These are phyloP conservation scores for Candida ascalaphidarum DNA, from an alignment of 805 yeast species.

Conservation along the genomic window DNA sequence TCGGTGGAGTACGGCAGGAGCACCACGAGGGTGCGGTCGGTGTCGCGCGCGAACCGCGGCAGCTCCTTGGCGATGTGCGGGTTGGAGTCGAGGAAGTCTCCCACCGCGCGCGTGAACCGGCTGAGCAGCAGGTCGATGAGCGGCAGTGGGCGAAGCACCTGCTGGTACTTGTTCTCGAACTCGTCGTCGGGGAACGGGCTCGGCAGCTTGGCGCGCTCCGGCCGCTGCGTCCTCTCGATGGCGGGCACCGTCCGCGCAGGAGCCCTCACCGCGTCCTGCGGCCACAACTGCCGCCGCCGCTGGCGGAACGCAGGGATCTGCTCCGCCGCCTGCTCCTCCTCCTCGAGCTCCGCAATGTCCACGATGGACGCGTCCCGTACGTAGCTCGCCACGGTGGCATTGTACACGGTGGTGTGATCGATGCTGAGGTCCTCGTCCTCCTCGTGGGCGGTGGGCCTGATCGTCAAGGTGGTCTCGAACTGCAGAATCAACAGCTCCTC, in stretches of 20 bases:
- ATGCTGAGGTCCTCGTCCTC: slow-evolving; percentile 27
- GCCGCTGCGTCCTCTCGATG: background rate
- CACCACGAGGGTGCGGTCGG: slow-evolving; percentile 48
- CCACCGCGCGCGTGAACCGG: slow-evolving; percentile 34
- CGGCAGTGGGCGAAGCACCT: slow-evolving; percentile 24
- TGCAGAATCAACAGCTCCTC: slow-evolving; percentile 17
- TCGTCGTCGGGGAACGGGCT: slow-evolving; percentile 6
- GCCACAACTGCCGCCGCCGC: slow-evolving; percentile 21
- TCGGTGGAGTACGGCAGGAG: slow-evolving; percentile 62
- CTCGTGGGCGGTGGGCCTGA: slow-evolving; percentile 26
- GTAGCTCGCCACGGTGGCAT: slow-evolving; percentile 16
- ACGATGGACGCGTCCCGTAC: slow-evolving; percentile 23
- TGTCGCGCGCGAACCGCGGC: slow-evolving; percentile 23
- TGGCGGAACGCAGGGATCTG: slow-evolving; percentile 29
- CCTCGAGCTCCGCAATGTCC: slow-evolving; percentile 25
- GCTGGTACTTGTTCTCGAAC: slow-evolving; percentile 20
- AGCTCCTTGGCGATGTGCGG: slow-evolving; percentile 34
- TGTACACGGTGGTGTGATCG: slow-evolving; percentile 28
- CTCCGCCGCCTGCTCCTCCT: slow-evolving; percentile 24
- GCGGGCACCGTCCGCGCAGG: background rate
- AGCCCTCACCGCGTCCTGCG: slow-evolving; percentile 9
- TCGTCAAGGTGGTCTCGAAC: slow-evolving; percentile 36
- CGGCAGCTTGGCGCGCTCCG: background rate
- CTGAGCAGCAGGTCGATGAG: slow-evolving; percentile 24
- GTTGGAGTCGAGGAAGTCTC: slow-evolving; percentile 32